Percentiles rank a stretch among this genome's conserved stretches.
phyloP scores from a whole-genome alignment of 2,329 filamentous ascomycete genomes.

The Penicillium sp. region DNA sequence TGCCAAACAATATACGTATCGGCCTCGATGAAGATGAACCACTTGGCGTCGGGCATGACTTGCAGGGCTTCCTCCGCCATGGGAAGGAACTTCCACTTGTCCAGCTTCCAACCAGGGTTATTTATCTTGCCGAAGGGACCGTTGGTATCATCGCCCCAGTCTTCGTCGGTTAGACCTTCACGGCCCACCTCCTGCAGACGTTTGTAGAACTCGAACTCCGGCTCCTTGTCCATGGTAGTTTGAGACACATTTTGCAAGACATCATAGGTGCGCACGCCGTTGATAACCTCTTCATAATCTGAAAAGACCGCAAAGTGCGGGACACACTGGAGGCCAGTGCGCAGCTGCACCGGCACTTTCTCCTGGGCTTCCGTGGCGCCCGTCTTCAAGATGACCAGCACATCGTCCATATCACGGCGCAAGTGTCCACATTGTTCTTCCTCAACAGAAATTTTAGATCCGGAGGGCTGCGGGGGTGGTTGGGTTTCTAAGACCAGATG shows the following conservation, averaged over 20 bases:
- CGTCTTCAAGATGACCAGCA: slow-evolving; percentile 30
- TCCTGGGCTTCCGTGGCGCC: slow-evolving; percentile 30
- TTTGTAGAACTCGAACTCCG: slow-evolving; percentile 54
- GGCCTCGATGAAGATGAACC: slow-evolving; percentile 60
- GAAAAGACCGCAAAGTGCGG: slow-evolving; percentile 32
- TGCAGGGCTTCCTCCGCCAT: slow-evolving; percentile 51
- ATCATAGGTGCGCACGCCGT: slow-evolving; percentile 26
- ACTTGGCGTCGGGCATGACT: slow-evolving; percentile 49
- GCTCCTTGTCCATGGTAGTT: slow-evolving; percentile 18
- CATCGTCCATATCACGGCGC: slow-evolving; percentile 23
- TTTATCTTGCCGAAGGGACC: slow-evolving; percentile 39
- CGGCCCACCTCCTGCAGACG: slow-evolving; percentile 45
- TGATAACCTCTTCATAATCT: slow-evolving; percentile 30
- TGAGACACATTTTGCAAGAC: slow-evolving; percentile 27
- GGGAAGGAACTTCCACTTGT: slow-evolving; percentile 60
- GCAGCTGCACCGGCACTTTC: slow-evolving; percentile 30
- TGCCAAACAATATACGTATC: slow-evolving; percentile 58
- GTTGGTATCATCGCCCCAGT: slow-evolving; percentile 32
- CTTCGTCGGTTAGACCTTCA: slow-evolving; percentile 35
- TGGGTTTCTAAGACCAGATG: slow-evolving; percentile 10
- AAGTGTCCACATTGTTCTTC: slow-evolving; percentile 19
- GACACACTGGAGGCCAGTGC: slow-evolving; percentile 29
- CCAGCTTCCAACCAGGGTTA: slow-evolving; percentile 52
- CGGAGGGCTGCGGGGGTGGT: background rate
- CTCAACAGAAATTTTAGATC: slow-evolving; percentile 1